phyloP scores from a whole-genome alignment of 73 alveolate species.

The Durusdinium trenchii region DNA sequence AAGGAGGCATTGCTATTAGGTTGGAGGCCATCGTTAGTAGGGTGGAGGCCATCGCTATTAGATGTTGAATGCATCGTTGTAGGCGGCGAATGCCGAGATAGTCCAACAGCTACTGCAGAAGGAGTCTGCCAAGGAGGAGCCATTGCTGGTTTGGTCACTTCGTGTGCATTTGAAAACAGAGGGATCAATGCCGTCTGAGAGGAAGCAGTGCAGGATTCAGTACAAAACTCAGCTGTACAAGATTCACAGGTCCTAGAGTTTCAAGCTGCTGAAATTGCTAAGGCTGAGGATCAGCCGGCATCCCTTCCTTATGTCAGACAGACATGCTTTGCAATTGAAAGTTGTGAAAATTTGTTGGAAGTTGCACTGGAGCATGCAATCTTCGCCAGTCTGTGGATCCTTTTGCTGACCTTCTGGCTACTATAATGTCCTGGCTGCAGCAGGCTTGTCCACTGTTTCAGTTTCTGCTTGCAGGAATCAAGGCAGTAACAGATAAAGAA shows the following conservation, averaged over 20 bases:
- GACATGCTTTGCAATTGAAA: background rate
- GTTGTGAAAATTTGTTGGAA: background rate
- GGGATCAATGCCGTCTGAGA: too few species aligned
- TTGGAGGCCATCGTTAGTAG: too few species aligned
- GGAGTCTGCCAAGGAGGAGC: background rate
- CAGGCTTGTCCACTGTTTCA: slow-evolving; percentile 8
- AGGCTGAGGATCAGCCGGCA: slow-evolving; percentile 12
- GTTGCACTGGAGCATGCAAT: background rate
- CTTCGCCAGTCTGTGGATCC: slow-evolving; percentile 76
- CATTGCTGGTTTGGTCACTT: background rate
- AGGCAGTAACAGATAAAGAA: background rate
- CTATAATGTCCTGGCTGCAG: slow-evolving; percentile 82
- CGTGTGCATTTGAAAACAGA: too few species aligned
- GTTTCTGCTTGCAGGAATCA: too few species aligned
- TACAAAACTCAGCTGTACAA: background rate
- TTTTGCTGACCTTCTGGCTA: slow-evolving; percentile 67
- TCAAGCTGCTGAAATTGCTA: background rate
- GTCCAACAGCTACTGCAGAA: slow-evolving; percentile 41
- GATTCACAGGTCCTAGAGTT: background rate
- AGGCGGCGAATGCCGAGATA: slow-evolving; percentile 61
- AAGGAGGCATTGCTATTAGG: too few species aligned
- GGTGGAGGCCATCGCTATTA: too few species aligned
- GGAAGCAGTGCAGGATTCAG: too few species aligned
- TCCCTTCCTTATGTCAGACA: slow-evolving; percentile 13
- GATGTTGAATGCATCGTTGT: background rate